A percentile compares a stretch with the other conserved stretches of the same genome.
Evolutionary conservation across 2,329 filamentous ascomycete genomes (phyloP).

Genomic region (Fusarium odoratissimum): DNA sequence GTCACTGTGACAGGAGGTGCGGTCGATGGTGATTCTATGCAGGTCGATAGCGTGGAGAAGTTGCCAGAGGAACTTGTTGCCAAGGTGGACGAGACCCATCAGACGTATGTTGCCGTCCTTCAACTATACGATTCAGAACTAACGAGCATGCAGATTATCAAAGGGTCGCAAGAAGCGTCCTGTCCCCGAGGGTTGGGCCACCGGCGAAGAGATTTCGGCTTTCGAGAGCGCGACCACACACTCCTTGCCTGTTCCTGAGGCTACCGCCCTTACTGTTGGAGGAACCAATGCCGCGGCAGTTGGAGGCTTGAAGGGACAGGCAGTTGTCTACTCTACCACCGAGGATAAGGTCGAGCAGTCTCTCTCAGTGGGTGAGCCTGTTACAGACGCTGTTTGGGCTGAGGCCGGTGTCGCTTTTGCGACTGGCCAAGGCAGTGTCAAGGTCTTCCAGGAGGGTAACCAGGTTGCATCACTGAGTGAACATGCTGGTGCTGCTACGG

Average conservation of each 20-base stretch:
- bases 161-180: slow-evolving; percentile 91
- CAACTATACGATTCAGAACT: neutral
- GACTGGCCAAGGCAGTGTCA: slow-evolving; percentile 80
- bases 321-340: slow-evolving; percentile 79
- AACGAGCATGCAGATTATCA: slow-evolving; percentile 72
- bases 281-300: slow-evolving; percentile 78
- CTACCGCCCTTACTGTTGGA: slow-evolving; percentile 62
- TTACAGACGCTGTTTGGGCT: slow-evolving; percentile 74
- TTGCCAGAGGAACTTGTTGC: slow-evolving; percentile 78
- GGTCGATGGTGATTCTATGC: slow-evolving; percentile 85
- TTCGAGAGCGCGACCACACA: slow-evolving; percentile 60
- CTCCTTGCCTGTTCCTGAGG: slow-evolving; percentile 59
- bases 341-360: slow-evolving; percentile 75
- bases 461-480: slow-evolving; percentile 78
- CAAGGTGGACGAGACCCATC: slow-evolving; percentile 83
- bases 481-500: slow-evolving; percentile 84
- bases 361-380: slow-evolving; percentile 73
- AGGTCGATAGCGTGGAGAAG: slow-evolving; percentile 80
- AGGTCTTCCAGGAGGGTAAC: slow-evolving; percentile 79
- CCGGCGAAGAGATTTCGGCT: slow-evolving; percentile 72
- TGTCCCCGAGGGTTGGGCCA: slow-evolving; percentile 86
- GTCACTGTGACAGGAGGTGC: slow-evolving; percentile 75
- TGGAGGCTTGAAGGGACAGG: slow-evolving; percentile 78
- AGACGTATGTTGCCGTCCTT: slow-evolving; percentile 68
- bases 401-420: slow-evolving; percentile 77